A percentile compares a stretch with the other conserved stretches of the same genome.
Evolutionary conservation across 768 basidiomycete species (phyloP).

Genomic region (Peribolospora baueri): DNA sequence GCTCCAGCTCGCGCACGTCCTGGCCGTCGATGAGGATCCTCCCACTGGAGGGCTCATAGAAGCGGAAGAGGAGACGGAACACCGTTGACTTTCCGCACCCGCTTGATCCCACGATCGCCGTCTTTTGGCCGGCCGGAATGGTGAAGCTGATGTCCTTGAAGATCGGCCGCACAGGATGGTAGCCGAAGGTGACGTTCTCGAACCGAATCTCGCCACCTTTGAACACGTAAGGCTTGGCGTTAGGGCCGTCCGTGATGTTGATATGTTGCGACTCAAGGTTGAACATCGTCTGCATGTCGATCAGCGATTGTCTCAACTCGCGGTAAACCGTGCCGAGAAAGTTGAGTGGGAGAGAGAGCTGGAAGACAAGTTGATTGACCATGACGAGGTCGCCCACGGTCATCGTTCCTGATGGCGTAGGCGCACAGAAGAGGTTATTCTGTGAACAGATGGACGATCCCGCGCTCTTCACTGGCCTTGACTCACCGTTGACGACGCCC

Average conservation of each 20-base stretch:
- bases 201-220: constrained; percentile 73
- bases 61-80: constrained; percentile 75
- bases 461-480: not conserved
- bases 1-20: constrained; percentile 45
- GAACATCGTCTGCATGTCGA: constrained; percentile 93
- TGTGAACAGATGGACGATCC: not conserved
- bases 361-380: constrained; percentile 97
- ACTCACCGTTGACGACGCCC: constrained; percentile 64
- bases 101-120: constrained; percentile 87
- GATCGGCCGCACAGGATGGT: constrained; percentile 76
- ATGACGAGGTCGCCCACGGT: constrained; percentile 95
- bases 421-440: not conserved
- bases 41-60: constrained; percentile 66
- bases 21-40: constrained; percentile 64
- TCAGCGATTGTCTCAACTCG: constrained; percentile 77
- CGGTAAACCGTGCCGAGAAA: constrained; percentile 94
- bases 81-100: constrained; percentile 96
- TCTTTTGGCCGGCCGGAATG: constrained; percentile 85
- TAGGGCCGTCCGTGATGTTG: constrained; percentile 49
- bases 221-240: constrained; percentile 41
- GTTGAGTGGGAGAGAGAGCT: constrained; percentile 82
- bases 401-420: constrained; percentile 50
- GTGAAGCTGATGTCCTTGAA: constrained; percentile 69
- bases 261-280: constrained; percentile 47
- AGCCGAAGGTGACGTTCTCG: constrained; percentile 73